These are phyloP conservation scores for Hygrocybe coccinea DNA, from an alignment of 768 basidiomycete genomes.

Conservation along the genomic window DNA sequence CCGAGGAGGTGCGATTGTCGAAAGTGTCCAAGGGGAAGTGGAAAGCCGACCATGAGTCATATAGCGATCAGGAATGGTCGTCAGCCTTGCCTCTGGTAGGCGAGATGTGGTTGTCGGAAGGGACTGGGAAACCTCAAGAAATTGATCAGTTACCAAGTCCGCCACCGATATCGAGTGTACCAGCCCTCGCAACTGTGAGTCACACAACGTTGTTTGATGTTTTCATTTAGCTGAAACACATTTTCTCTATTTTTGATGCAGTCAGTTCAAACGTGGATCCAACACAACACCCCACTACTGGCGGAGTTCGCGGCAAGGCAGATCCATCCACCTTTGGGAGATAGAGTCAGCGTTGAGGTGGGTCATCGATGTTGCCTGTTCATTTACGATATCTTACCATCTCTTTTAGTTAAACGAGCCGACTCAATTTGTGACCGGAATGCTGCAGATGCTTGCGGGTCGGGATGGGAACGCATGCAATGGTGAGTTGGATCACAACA, in stretches of 20 bases:
- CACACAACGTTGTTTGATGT: background rate
- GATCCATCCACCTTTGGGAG: constrained; percentile 7
- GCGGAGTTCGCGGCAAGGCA: constrained; percentile 13
- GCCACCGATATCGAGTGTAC: background rate
- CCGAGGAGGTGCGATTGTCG: too few relatives aligned
- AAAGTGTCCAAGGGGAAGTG: too few relatives aligned
- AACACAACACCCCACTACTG: constrained; percentile 9
- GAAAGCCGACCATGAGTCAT: too few relatives aligned
- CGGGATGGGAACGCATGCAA: constrained; percentile 1
- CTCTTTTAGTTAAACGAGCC: constrained; percentile 12
- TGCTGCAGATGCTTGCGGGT: constrained; percentile 12
- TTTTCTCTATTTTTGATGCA: background rate
- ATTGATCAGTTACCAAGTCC: too few relatives aligned
- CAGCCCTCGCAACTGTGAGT: background rate
- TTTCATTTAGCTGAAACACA: background rate
- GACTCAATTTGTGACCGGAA: constrained; percentile 12
- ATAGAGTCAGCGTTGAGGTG: constrained; percentile 11
- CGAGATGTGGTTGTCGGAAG: too few relatives aligned
- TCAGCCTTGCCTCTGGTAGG: too few relatives aligned
- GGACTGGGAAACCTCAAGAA: too few relatives aligned
- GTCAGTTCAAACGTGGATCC: background rate
- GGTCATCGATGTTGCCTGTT: background rate
- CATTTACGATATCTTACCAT: background rate
- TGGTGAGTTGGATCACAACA: background rate
- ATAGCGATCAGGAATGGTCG: too few relatives aligned